phyloP scores from a whole-genome alignment of 139 green algal species.

The Zygnema circumcarinatum region DNA sequence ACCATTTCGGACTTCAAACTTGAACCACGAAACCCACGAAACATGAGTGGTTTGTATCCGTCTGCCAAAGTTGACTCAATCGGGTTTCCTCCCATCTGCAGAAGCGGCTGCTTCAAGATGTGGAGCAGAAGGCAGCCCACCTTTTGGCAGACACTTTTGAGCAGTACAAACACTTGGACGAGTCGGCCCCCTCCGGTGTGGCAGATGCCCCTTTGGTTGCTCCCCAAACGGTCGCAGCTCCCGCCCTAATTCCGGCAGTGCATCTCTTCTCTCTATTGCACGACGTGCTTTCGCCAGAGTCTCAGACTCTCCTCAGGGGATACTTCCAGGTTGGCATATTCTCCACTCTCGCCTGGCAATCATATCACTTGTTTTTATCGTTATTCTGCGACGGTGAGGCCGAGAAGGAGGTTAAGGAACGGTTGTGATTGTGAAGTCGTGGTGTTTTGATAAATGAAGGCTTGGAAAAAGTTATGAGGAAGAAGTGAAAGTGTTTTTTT shows the following conservation, averaged over 20 bases:
- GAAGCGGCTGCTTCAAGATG: constrained; percentile 45
- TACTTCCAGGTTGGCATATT: constrained; percentile 51
- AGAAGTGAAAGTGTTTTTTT: too few relatives aligned
- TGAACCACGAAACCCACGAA: too few relatives aligned
- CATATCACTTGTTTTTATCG: too few relatives aligned
- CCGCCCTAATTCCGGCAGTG: constrained; percentile 38
- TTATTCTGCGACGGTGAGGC: too few relatives aligned
- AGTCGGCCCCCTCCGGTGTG: constrained; percentile 36
- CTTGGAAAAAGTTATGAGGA: too few relatives aligned
- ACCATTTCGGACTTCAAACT: too few relatives aligned
- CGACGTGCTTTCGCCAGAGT: constrained; percentile 33
- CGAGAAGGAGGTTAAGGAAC: too few relatives aligned
- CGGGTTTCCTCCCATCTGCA: constrained; percentile 9
- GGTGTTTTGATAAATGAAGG: too few relatives aligned
- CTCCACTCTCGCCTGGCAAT: too few relatives aligned
- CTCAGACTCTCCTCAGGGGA: constrained; percentile 1
- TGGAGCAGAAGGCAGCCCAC: constrained; percentile 36
- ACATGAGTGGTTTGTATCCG: too few relatives aligned
- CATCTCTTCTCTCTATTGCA: constrained; percentile 46
- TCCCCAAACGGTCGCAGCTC: not conserved
- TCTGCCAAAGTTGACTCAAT: too few relatives aligned
- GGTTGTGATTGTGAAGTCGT: too few relatives aligned
- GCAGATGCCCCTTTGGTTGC: constrained; percentile 3
- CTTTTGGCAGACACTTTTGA: constrained; percentile 49
- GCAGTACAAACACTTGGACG: constrained; percentile 49